Evolutionary conservation across 169 alveolate species (phyloP), one percentile per base, ranked within the genome.

Genomic region (Pseudocohnilembus persalinus): DNA sequence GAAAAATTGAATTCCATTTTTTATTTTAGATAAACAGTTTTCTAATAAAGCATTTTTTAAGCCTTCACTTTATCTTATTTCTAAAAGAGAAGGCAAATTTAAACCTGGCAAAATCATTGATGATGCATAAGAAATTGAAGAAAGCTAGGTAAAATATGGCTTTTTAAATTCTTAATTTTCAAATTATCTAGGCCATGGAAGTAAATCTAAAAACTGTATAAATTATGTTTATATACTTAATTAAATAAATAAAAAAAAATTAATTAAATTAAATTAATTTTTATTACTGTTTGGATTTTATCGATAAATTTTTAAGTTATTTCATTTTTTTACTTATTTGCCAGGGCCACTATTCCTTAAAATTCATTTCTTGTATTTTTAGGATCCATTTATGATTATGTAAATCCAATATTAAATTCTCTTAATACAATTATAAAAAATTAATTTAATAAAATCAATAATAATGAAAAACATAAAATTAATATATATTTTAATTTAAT

Each of bases 101-200:
- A 91, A 92, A 0, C 97, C 97, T 29, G 89, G 76, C 0, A 95
- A 95, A 35, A 85, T 87, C 20, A 93, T 94, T 11, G 93, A 80
- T 30, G 90, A 72, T 28, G 94, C 95, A 83, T 88, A 91, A n/a
- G 94, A n/a, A n/a, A n/a, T n/a, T n/a, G n/a, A n/a, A n/a, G n/a
- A n/a, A n/a, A n/a, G n/a, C n/a, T n/a, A n/a, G n/a, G n/a, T n/a
- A 83, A 92, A 94, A 80, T 94, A 95, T 35, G 97, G 97, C 73
- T 86, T 82, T 15, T 30, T 29, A 77, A 92, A 94, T 28, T 74
- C 65, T 64, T 94, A 95, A 65, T 92, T 93, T 87, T 94, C 96
- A 77, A 88, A 94, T 27, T 91, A 92, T 77, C 85, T 90, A 0
- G 92, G 88, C 97, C 97, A 94, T 24, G 97, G 97, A 28, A 94